Conservation (phyloP, 1,284 basidiomycete species). For the Cutaneotrichosporon arboriforme region DNA sequence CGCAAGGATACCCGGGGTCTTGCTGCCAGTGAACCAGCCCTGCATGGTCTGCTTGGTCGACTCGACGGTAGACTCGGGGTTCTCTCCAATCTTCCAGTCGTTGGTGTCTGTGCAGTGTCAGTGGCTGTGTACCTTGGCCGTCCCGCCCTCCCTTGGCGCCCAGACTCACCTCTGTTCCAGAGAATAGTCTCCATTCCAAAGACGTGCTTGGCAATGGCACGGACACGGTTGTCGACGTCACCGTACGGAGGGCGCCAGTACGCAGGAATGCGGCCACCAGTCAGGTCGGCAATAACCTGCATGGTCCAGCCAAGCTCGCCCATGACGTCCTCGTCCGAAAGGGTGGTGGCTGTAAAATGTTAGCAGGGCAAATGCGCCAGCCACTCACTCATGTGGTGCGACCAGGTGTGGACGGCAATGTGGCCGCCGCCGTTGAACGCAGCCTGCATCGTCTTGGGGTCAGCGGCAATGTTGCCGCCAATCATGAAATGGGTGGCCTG, state of each 20-base stretch:
- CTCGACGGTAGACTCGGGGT: slow-evolving; percentile 22
- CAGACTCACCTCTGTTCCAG: slow-evolving; percentile 37
- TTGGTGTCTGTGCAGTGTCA: slow-evolving; percentile 28
- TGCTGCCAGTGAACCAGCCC: slow-evolving; percentile 27
- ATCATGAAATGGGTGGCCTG: slow-evolving; percentile 53
- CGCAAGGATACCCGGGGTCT: slow-evolving; percentile 33
- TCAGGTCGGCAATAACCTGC: slow-evolving; percentile 45
- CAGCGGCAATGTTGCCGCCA: slow-evolving; percentile 13
- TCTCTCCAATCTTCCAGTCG: slow-evolving; percentile 46
- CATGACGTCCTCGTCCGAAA: slow-evolving; percentile 55
- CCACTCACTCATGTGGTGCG: slow-evolving; percentile 44
- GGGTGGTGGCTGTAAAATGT: slow-evolving; percentile 34
- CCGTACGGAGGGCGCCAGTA: slow-evolving; percentile 50
- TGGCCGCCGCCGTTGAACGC: slow-evolving; percentile 35
- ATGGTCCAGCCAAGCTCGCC: slow-evolving; percentile 53
- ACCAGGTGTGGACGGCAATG: slow-evolving; percentile 53
- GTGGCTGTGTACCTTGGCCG: background rate
- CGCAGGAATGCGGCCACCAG: slow-evolving; percentile 40
- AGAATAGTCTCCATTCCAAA: slow-evolving; percentile 46
- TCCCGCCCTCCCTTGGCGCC: too few species aligned
- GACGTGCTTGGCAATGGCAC: slow-evolving; percentile 50
- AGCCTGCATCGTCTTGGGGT: slow-evolving; percentile 24
- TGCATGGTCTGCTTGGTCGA: slow-evolving; percentile 24
- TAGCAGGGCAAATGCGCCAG: slow-evolving; percentile 29
- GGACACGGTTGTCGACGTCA: slow-evolving; percentile 53